Percentiles rank a stretch among this genome's conserved stretches.
Conservation (phyloP, 2,329 filamentous ascomycete species). For the Trichoderma sp. region DNA sequence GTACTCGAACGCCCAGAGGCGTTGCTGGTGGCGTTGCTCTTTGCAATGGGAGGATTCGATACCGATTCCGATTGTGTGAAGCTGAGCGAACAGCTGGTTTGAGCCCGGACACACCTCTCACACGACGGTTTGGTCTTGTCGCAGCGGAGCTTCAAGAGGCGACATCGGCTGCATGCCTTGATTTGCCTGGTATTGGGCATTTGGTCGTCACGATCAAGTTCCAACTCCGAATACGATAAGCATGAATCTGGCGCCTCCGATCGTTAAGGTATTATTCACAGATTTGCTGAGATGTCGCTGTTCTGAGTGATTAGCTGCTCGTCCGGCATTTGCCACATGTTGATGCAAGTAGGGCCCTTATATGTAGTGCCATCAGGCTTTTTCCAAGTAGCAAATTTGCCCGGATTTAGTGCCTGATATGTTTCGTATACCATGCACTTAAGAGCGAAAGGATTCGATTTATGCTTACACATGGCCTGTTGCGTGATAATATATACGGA, state of each 20-base stretch:
- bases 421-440: background rate
- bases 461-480: background rate
- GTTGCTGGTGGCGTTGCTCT: background rate
- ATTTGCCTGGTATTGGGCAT: slow-evolving; percentile 6
- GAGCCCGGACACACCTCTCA: background rate
- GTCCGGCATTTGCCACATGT: background rate
- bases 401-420: background rate
- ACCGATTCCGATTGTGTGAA: background rate
- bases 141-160: slow-evolving; percentile 2
- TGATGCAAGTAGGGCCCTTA: background rate
- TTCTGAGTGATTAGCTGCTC: background rate
- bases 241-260: background rate
- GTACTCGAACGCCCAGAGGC: background rate
- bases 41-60: background rate
- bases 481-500: background rate
- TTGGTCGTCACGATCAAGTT: background rate
- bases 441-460: background rate
- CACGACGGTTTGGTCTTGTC: background rate
- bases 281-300: too few species aligned
- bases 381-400: background rate
- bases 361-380: background rate
- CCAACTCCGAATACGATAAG: background rate
- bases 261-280: background rate
- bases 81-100: background rate
- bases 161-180: background rate